Evolutionary conservation across 768 basidiomycete species (phyloP), one percentile per base, ranked within the genome.

Genomic region (Rubroboletus pulcherrimus): DNA sequence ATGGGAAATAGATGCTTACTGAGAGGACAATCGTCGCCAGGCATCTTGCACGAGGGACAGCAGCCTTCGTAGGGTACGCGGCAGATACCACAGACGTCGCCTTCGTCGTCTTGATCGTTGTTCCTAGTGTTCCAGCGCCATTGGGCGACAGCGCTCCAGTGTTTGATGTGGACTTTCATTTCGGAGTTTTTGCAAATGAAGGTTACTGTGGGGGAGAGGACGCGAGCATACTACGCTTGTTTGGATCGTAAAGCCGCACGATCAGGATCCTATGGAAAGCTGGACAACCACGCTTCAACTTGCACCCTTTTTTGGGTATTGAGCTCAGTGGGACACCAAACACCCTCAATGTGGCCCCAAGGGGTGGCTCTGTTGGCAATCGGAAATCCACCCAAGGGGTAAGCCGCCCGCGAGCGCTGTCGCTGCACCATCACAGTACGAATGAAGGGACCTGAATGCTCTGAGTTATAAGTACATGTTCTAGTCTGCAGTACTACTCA

Each of bases 11-110:
- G 39, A 6, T 11, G 2, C 37, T 50, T 19, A 50, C 93, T 93
- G 24, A 95, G 74, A 0, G 93, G 93, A 75, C 93, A 95, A 63
- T 93, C 94, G 61, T 98, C 97, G 15, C 97, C 97, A 0, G 97
- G 97, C 65, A 95, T 83, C 72, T 96, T 98, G 75, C 97, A 99
- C 4, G 87, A 82, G 11, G 97, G 93, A 74, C 96, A 98, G 64
- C 93, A 94, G 0, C 91, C 92, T 68, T 99, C 97, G 68, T 86
- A 98, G 0, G 93, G 83, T 3, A 92, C 87, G 29, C 91, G 85
- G 71, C 93, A 96, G 60, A 97, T 95, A 5, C 92, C 94, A 68
- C 94, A 86, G 26, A 85, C 80, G 62, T 85, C 84, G 17, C 78
- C 84, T 38, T 84, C 84, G 38, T 78, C 79, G 46, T 74, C 73